Conservation (phyloP, 169 alveolate genomes). For the Eimeria sp. region DNA sequence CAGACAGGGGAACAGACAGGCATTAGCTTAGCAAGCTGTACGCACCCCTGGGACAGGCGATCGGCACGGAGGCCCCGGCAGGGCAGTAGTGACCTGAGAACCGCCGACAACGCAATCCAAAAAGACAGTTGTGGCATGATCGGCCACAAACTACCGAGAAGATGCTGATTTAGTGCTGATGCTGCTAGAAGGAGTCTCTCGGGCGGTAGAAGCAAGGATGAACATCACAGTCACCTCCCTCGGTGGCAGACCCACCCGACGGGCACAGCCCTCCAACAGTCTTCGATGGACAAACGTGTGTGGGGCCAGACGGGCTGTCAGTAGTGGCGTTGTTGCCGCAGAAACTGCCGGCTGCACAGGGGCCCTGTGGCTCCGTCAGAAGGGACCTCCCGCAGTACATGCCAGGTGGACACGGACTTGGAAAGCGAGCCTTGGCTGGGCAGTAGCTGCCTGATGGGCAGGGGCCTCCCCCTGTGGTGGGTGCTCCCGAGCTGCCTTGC, state of each 20-base stretch:
- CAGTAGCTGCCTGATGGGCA: constrained; percentile 87
- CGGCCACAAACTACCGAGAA: neutral
- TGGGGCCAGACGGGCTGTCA: constrained; percentile 55
- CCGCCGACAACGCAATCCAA: neutral
- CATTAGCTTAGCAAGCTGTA: neutral
- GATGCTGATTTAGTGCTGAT: neutral
- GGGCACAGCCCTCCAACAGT: constrained; percentile 15
- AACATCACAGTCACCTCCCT: neutral
- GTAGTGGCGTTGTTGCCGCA: constrained; percentile 1
- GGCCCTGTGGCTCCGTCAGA: constrained; percentile 48
- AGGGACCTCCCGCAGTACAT: constrained; percentile 65
- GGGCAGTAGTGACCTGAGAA: constrained; percentile 78
- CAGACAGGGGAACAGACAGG: too few species aligned
- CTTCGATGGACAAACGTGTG: constrained; percentile 28
- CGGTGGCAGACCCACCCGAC: neutral
- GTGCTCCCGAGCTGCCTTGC: constrained; percentile 38
- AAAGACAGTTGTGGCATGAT: neutral
- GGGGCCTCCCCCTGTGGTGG: constrained; percentile 31
- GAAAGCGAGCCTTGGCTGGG: constrained; percentile 83
- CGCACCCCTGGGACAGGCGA: constrained; percentile 61
- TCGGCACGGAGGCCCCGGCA: constrained; percentile 60
- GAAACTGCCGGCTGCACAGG: constrained; percentile 67
- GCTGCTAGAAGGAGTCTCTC: neutral
- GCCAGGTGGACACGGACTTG: constrained; percentile 78
- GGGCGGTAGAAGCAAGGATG: neutral